phyloP scores from a whole-genome alignment of 371 early-diverging fungal species.

The Capillidium rhysosporum region DNA sequence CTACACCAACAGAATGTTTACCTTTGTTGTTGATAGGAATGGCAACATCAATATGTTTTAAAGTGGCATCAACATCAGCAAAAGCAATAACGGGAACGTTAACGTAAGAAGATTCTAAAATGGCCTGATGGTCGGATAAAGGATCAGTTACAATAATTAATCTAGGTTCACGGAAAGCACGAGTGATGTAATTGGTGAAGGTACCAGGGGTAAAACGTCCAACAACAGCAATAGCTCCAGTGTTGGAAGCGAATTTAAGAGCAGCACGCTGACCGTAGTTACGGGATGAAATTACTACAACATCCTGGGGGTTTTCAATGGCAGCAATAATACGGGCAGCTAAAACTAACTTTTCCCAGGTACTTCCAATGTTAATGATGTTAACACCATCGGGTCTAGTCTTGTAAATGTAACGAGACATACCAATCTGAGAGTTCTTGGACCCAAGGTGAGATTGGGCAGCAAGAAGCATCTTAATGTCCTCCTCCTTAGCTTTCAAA shows the following conservation, averaged over 20 bases:
- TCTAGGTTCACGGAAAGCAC: conserved; percentile 95
- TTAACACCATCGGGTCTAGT: conserved; percentile 88
- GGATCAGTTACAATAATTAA: conserved; percentile 97
- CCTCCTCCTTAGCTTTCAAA: conserved; percentile 37
- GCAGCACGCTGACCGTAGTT: conserved; percentile 98
- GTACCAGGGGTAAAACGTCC: conserved; percentile 99
- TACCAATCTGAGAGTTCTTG: conserved; percentile 76
- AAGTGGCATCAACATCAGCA: conserved; percentile 91
- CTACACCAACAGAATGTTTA: conserved; percentile 94
- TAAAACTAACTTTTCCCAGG: conserved; percentile 98
- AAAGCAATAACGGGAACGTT: conserved; percentile 99
- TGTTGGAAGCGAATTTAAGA: conserved; percentile 93
- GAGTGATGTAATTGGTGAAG: conserved; percentile 99
- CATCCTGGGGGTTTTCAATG: conserved; percentile 89
- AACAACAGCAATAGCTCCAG: conserved; percentile 92
- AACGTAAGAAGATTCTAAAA: conserved; percentile 96
- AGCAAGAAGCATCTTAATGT: conserved; percentile 77
- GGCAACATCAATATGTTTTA: conserved; percentile 92
- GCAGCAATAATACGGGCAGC: conserved; percentile 97
- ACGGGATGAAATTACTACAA: conserved; percentile 90
- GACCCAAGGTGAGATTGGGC: conserved; percentile 83
- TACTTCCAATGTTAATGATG: conserved; percentile 96
- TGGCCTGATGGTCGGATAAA: conserved; percentile 94
- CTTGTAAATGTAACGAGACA: conserved; percentile 85
- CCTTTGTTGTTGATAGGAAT: conserved; percentile 99